Base-by-base conservation (phyloP, 2,329 filamentous ascomycete species). In the Botrytis hyacinthi region DNA sequence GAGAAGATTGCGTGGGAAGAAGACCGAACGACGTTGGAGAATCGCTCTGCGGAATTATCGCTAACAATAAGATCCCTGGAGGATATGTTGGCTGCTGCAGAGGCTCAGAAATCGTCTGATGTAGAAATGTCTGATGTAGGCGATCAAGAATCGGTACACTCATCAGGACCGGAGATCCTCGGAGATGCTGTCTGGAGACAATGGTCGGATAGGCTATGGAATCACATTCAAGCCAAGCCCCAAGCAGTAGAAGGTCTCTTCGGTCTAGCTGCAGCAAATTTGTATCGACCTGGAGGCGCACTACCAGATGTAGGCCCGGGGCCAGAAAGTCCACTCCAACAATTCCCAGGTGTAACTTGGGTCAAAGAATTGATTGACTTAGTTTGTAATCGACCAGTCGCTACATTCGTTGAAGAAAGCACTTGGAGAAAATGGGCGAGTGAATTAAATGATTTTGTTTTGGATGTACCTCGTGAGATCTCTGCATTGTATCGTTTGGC, bases 241-340 rank as follows among this genome's bases (percentile, higher is more conserved):
- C 26, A 29, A 22, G 71, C 68, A 40, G 63, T 73, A 14, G 40
- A 62, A 18, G 71, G 32, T 37, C 42, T 73, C 26, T 73, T 69
- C 32, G 4, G 9, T n/a, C 63, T 73, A 18, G 71, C 71, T 16
- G n/a, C n/a, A n/a, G 66, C 71, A 40, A 69, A 73, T 60, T 35
- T 72, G 20, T 67, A 67, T 32, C 71, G 63, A 20, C 48, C 66
- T 5, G 35, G 66, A 14, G 66, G 48, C 8, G 66, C 35, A 12
- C 40, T 57, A 20, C 66, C 48, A 42, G 66, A 68, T 57, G 18
- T 37, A n/a, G 26, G 57, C 26, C 66, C 35, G 10, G 26, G 66
- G 26, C 26, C 35, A 9, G 46, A 68, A 20, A 68, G 48, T 35
- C 4, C 65, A 54, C 46, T 26, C 42, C 66, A 69, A 22, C 48